Evolutionary conservation across 2,329 filamentous ascomycete species (phyloP), one percentile per base, ranked within the genome.

Genomic region (Onygenales sp.): DNA sequence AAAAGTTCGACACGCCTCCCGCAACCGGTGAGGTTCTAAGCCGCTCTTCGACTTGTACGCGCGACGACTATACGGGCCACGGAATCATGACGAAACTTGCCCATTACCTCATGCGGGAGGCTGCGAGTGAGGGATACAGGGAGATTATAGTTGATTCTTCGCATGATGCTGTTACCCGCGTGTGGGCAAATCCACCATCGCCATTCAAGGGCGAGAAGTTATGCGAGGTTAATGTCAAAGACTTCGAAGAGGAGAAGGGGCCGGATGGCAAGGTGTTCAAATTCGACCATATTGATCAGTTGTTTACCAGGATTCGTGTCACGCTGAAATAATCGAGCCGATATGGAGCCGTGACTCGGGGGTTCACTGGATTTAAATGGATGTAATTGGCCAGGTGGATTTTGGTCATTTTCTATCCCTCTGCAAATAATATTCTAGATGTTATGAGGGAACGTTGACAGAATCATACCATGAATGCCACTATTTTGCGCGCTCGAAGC

Each of bases 21-120:
- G 63, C 49, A 2, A 54, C 59, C 1, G 54, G 60, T 1, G 57
- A 71, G 57, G 63, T 71, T 2, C 52, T 73, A 9, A 58, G 67
- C 54, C 65, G 69, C 13, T 70, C 69, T 54, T 65, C 66, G 8
- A 72, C 69, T 9, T 59, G 62, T 39, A 72, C 69, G 33, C 64
- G 69, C 7, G 56, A 53, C 4, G 68, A 70, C 21, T 70, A 71
- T 42, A 64, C 63, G 43, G 66, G 67, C 7, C 17, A 63, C 39
- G 60, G 62, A 1, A 50, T 71, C 21, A 71, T 72, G 69, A 61
- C 58, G 35, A 61, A 57, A 2, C 52, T 66, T 52, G 66, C 69
- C 39, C 58, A 69, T 45, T 71, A 63, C 59, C 43, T 72, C 53
- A 72, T 71, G 66, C 60, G 64, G 8, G 66, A 71, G 56, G 68